Evolutionary conservation across 768 basidiomycete species (phyloP).

Genomic region (Collybia sordida): DNA sequence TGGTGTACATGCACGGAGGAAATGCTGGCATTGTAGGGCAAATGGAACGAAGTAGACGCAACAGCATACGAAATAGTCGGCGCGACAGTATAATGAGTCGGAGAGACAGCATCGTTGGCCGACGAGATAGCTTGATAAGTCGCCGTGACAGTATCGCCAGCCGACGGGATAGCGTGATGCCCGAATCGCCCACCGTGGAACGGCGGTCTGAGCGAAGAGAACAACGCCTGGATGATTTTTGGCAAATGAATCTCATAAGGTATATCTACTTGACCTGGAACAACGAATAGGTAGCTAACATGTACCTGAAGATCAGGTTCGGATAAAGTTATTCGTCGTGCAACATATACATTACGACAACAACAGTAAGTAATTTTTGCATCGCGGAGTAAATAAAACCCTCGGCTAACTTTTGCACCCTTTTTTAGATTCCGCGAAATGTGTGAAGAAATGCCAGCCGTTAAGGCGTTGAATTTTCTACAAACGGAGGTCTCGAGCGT

Average conservation of each 20-base stretch:
- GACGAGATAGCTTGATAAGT: background rate
- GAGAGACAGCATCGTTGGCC: slow-evolving; percentile 10
- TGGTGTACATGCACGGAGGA: slow-evolving; percentile 73
- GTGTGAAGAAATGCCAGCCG: slow-evolving; percentile 59
- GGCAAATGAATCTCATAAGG: slow-evolving; percentile 72
- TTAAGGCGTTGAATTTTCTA: slow-evolving; percentile 71
- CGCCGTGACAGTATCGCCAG: no score
- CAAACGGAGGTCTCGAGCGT: slow-evolving; percentile 68
- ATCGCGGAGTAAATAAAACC: no score
- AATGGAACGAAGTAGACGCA: slow-evolving; percentile 18
- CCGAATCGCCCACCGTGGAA: background rate
- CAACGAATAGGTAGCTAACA: background rate
- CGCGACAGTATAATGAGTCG: slow-evolving; percentile 4
- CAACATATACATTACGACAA: slow-evolving; percentile 61
- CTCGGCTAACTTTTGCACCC: background rate
- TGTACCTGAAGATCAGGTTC: slow-evolving; percentile 47
- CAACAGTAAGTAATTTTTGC: slow-evolving; percentile 57
- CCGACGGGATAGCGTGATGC: no score
- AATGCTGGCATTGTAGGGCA: slow-evolving; percentile 49
- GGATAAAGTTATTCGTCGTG: slow-evolving; percentile 63
- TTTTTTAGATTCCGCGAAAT: slow-evolving; percentile 73
- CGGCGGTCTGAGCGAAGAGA: slow-evolving; percentile 33
- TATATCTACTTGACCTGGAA: slow-evolving; percentile 25
- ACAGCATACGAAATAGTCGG: no score
- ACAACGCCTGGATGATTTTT: slow-evolving; percentile 71